A percentile compares a stretch with the other conserved stretches of the same genome.
phyloP scores from a whole-genome alignment of 2,329 filamentous ascomycete genomes.

The Aspergillus phoenicis region DNA sequence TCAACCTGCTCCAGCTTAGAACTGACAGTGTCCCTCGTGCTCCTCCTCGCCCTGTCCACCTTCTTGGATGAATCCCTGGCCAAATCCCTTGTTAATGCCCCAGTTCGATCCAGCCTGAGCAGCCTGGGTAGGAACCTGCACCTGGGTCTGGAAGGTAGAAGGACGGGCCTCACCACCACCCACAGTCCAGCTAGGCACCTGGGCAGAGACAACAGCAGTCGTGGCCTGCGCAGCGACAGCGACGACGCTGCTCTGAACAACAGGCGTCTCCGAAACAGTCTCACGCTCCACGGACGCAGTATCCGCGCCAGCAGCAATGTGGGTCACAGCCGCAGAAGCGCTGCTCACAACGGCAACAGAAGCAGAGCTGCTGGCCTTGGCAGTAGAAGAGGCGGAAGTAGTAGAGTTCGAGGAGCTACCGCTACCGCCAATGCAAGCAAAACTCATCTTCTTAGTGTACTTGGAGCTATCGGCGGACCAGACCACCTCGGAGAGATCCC shows the following conservation, averaged over 20 bases:
- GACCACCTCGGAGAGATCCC: conserved; percentile 44
- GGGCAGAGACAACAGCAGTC: neutral
- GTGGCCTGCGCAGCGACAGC: neutral
- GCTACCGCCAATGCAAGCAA: conserved; percentile 30
- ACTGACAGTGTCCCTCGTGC: neutral
- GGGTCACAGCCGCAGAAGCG: neutral
- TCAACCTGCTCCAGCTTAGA: neutral
- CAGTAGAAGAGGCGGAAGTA: neutral
- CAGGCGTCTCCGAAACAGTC: neutral
- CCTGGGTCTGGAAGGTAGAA: neutral
- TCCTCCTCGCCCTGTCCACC: neutral
- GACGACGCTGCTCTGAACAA: neutral
- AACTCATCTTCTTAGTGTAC: conserved; percentile 27
- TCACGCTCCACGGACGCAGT: neutral
- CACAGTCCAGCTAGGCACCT: neutral
- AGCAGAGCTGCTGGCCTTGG: neutral
- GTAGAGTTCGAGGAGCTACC: neutral
- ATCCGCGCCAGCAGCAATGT: neutral
- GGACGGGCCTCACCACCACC: neutral
- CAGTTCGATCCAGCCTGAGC: neutral
- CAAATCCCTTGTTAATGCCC: neutral
- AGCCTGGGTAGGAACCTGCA: neutral
- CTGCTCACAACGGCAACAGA: neutral
- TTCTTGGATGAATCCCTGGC: neutral
- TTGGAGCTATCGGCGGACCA: conserved; percentile 11